Base-by-base conservation (phyloP, 176 grass and related monocot genomes). In the Eleusine coracana region DNA sequence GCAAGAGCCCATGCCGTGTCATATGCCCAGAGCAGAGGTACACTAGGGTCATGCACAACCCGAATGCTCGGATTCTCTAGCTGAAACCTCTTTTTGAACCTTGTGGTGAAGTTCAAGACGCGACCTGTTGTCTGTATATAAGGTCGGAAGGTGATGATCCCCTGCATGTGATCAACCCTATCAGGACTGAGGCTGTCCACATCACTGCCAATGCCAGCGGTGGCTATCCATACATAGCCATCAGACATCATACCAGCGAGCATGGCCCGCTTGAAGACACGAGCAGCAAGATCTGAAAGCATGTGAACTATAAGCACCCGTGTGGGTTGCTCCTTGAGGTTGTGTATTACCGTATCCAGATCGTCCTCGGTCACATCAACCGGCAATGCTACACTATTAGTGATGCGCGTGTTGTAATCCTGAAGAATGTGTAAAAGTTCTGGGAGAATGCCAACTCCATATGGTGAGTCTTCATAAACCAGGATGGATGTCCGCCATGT, bases 181-280 rank as follows among this genome's bases (percentile, higher is more conserved):
- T 29, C 37, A 23, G 39, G n/a, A 27, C 60, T 50, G 39, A 88
- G 10, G 15, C 36, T 62, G 0, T 85, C 77, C 56, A 88, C 68
- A 2, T 15, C 51, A 71, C 39, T 60, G 20, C 83, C 81, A 36
- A 86, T 37, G 10, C 68, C 44, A 2, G 77, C 54, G 0, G 88
- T 90, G 68, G 75, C 82, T 23, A 90, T 87, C 91, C 91, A 93
- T 38, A 86, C 88, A 46, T 88, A 93, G 12, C 85, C 91, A 29
- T 85, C 75, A 15, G 77, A 80, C 85, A 93, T 90, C 85, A 88
- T 82, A 36, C 74, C 69, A 11, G 75, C 82, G 2, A 29, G 5
- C 40, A n/a, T 58, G 12, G 82, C 91, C 27, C 69, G 37, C 7
- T 6, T 46, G 50, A 93, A 90, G 21, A 93, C 23, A 0, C 74